These are phyloP conservation scores for Aspergillus ochraceoroseus DNA, from an alignment of 2,329 filamentous ascomycete genomes.

Conservation along the genomic window DNA sequence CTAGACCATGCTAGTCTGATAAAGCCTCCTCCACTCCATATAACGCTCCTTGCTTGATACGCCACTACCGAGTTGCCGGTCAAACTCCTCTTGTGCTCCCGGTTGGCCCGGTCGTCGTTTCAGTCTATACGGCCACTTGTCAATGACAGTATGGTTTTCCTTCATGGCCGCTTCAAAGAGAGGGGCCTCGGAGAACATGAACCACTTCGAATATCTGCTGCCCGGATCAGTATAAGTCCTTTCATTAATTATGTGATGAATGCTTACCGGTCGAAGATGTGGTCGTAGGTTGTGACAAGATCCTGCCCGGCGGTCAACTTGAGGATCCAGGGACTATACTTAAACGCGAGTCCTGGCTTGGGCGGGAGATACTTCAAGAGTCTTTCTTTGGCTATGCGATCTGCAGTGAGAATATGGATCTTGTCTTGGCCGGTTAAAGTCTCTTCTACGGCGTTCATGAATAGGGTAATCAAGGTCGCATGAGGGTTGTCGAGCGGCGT, in stretches of 20 bases:
- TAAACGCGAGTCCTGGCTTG: not conserved
- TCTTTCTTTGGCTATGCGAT: not conserved
- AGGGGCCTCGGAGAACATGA: not conserved
- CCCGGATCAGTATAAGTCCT: no score
- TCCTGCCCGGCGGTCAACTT: not conserved
- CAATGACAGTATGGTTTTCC: conserved; percentile 30
- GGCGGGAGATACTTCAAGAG: conserved; percentile 12
- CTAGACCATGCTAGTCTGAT: no score
- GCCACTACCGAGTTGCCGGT: conserved; percentile 15
- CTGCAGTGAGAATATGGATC: no score
- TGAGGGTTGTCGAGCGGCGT: conserved; percentile 31
- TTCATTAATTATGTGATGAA: no score
- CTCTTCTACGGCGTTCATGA: conserved; percentile 37
- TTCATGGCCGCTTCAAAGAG: conserved; percentile 25
- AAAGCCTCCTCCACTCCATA: conserved; percentile 33
- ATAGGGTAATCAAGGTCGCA: conserved; percentile 43
- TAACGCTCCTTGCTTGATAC: conserved; percentile 27
- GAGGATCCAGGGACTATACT: conserved; percentile 1
- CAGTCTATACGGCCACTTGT: conserved; percentile 32
- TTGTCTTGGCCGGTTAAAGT: no score
- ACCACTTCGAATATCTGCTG: no score
- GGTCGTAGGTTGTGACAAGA: conserved; percentile 6
- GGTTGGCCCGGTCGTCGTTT: conserved; percentile 15
- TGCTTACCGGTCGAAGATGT: conserved; percentile 15
- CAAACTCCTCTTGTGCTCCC: conserved; percentile 33